phyloP scores from a whole-genome alignment of 345 rosid species.

The Reutealis trisperma region DNA sequence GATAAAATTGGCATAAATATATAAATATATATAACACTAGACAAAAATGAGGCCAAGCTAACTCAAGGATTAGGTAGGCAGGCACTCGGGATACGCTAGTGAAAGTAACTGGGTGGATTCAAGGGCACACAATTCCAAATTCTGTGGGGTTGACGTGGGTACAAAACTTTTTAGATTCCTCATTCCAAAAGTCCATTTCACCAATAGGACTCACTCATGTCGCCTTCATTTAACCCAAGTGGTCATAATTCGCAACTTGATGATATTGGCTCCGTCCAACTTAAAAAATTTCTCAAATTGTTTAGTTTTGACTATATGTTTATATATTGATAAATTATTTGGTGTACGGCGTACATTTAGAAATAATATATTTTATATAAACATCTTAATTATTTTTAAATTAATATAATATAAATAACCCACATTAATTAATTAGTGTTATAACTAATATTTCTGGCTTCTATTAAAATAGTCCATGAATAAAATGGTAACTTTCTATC shows the following conservation, averaged over 20 bases:
- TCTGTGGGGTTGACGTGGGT: background rate
- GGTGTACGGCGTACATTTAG: too few relatives aligned
- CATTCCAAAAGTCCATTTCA: too few relatives aligned
- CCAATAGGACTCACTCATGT: background rate
- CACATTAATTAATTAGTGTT: too few relatives aligned
- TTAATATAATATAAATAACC: too few relatives aligned
- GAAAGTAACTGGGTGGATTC: background rate
- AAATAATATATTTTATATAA: too few relatives aligned
- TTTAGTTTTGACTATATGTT: background rate
- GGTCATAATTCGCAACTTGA: background rate
- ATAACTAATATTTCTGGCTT: too few relatives aligned
- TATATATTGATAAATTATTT: background rate
- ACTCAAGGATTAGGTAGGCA: background rate
- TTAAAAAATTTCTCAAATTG: background rate
- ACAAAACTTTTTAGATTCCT: background rate
- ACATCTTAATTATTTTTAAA: too few relatives aligned
- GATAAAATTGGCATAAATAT: too few relatives aligned
- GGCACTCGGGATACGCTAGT: background rate
- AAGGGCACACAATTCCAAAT: slow-evolving; percentile 1
- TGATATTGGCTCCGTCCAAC: background rate
- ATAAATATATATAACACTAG: background rate
- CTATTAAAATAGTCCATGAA: too few relatives aligned
- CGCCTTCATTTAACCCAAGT: background rate
- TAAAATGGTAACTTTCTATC: too few relatives aligned
- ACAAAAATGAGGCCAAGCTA: background rate